phyloP scores from a whole-genome alignment of 1,139 yeast genomes.

The Debaryomyces sp. region DNA sequence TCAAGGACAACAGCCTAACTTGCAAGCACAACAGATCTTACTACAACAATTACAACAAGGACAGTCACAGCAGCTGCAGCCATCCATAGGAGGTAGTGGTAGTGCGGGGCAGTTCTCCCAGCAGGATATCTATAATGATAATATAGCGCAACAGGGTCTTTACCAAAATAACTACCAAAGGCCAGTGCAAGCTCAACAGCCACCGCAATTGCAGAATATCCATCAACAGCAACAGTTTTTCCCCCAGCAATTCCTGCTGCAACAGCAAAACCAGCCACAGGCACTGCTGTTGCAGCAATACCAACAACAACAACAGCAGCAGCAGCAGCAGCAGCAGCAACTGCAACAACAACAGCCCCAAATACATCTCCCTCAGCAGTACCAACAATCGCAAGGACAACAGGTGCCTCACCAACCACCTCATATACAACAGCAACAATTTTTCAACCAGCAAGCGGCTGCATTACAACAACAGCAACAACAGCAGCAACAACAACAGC shows the following conservation, averaged over 20 bases:
- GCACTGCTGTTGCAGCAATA: conserved; percentile 32
- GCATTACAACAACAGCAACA: conserved; percentile 21
- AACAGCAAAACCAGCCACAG: conserved; percentile 31
- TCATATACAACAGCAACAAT: conserved; percentile 24
- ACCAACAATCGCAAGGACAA: conserved; percentile 17
- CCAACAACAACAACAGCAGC: conserved; percentile 28
- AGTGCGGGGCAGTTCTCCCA: conserved; percentile 25
- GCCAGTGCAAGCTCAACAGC: conserved; percentile 21
- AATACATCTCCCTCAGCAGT: conserved; percentile 25
- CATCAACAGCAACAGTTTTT: conserved; percentile 23
- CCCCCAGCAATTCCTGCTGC: conserved; percentile 31
- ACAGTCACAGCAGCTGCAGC: conserved; percentile 25
- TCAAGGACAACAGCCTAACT: conserved; percentile 34
- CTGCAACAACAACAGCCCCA: conserved; percentile 25
- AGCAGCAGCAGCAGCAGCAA: conserved; percentile 21
- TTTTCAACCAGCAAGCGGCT: conserved; percentile 4
- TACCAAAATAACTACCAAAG: conserved; percentile 34
- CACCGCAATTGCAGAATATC: conserved; percentile 18
- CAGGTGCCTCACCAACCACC: conserved; percentile 28
- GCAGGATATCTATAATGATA: conserved; percentile 28
- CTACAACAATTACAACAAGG: conserved; percentile 50
- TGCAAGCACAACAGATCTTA: conserved; percentile 49
- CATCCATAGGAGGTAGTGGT: conserved; percentile 11
- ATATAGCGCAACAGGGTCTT: conserved; percentile 35
- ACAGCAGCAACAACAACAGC: conserved; percentile 9